Conservation (phyloP, 129 eudicot genomes). For the Flaveria bidentis region DNA sequence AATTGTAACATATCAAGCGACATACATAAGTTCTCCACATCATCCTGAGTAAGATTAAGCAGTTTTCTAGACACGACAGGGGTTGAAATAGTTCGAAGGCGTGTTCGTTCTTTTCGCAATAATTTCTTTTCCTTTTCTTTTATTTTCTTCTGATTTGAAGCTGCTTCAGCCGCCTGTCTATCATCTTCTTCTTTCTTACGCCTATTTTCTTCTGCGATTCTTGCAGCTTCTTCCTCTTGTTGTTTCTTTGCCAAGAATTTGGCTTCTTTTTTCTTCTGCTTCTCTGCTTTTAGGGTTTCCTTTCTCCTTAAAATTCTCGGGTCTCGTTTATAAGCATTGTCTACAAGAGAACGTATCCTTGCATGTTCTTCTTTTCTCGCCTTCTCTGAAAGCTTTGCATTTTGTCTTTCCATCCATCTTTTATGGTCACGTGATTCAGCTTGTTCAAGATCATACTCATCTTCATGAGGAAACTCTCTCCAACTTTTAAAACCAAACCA, state of each 20-base stretch:
- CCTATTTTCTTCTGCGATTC: conserved; percentile 68
- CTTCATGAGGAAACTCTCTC: conserved; percentile 69
- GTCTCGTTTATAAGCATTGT: conserved; percentile 84
- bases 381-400: conserved; percentile 81
- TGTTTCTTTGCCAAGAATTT: conserved; percentile 66
- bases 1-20: conserved; percentile 67
- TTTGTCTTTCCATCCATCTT: conserved; percentile 99
- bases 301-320: conserved; percentile 73
- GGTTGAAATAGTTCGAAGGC: conserved; percentile 69
- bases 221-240: conserved; percentile 91
- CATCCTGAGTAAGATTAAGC: conserved; percentile 55
- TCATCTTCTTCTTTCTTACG: conserved; percentile 76
- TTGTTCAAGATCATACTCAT: conserved; percentile 93
- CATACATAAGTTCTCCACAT: conserved; percentile 68
- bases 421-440: conserved; percentile 97
- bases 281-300: conserved; percentile 75
- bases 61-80: conserved; percentile 48
- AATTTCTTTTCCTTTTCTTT: conserved; percentile 90
- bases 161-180: conserved; percentile 75
- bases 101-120: conserved; percentile 75
- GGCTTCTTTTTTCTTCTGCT: conserved; percentile 80
- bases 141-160: conserved; percentile 64
- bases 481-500: conserved; percentile 66
- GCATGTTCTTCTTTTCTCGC: conserved; percentile 84
- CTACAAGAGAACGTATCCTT: conserved; percentile 76